Conservation (phyloP, 2,329 filamentous ascomycete genomes). For the Pyricularia pennisetigena region DNA sequence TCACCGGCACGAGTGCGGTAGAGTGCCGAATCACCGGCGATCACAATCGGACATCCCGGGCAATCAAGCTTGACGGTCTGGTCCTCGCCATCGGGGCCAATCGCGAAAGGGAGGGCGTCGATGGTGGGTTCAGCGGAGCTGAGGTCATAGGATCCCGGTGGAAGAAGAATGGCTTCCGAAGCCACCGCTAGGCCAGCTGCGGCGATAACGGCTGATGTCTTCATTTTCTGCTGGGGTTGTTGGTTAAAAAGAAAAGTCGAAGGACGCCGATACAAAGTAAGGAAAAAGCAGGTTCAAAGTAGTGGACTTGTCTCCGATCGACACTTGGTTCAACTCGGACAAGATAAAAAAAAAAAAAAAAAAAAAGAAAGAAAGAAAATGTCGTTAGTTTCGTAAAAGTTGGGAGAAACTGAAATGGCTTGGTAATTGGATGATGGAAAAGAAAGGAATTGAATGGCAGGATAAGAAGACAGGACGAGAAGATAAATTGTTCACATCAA, state of each 20-base stretch:
- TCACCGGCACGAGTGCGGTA: neutral
- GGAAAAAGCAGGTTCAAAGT: neutral
- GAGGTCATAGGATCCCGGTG: slow-evolving; percentile 35
- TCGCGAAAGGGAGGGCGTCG: slow-evolving; percentile 26
- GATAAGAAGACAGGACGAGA: neutral
- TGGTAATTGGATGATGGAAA: neutral
- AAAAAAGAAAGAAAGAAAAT: neutral
- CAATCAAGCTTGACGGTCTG: slow-evolving; percentile 41
- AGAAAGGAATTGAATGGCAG: neutral
- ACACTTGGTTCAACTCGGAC: neutral
- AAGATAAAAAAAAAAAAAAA: neutral
- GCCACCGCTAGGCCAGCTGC: slow-evolving; percentile 26
- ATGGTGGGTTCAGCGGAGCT: slow-evolving; percentile 26
- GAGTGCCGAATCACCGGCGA: slow-evolving; percentile 19
- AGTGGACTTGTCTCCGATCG: neutral
- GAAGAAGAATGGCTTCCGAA: slow-evolving; percentile 38
- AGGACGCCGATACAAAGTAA: neutral
- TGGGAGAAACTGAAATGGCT: neutral
- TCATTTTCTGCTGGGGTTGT: slow-evolving; percentile 7
- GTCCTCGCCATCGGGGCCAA: slow-evolving; percentile 19
- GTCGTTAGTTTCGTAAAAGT: neutral
- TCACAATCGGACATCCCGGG: slow-evolving; percentile 35
- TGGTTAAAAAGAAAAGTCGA: neutral
- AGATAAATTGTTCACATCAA: neutral
- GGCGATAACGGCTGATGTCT: slow-evolving; percentile 34